Evolutionary conservation across 2,329 filamentous ascomycete species (phyloP).

Genomic region (Trichoderma hamatum): DNA sequence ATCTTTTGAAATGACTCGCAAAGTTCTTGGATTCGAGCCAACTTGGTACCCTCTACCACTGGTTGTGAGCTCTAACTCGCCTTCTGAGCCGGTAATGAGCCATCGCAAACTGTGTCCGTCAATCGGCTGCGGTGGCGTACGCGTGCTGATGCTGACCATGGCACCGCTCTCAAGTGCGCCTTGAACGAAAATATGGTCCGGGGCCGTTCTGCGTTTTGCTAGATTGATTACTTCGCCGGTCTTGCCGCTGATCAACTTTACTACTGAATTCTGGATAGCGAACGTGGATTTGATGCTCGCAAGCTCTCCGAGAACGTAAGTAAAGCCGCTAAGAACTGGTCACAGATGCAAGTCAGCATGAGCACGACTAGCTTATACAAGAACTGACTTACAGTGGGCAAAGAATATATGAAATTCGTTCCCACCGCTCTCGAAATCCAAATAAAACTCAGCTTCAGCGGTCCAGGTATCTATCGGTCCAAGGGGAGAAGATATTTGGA

Average conservation of each 20-base stretch:
- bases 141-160: constrained; percentile 36
- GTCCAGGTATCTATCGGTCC: constrained; percentile 28
- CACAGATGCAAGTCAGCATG: neutral
- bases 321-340: constrained; percentile 30
- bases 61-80: constrained; percentile 39
- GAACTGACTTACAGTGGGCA: constrained; percentile 14
- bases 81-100: constrained; percentile 43
- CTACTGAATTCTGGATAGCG: constrained; percentile 31
- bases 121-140: constrained; percentile 28
- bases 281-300: constrained; percentile 31
- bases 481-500: neutral
- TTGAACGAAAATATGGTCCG: constrained; percentile 42
- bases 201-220: constrained; percentile 34
- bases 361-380: too few relatives aligned
- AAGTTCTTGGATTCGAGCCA: neutral
- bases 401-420: constrained; percentile 34
- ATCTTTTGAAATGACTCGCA: constrained; percentile 31
- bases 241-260: constrained; percentile 31
- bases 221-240: constrained; percentile 33
- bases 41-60: constrained; percentile 40
- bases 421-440: constrained; percentile 33
- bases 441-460: constrained; percentile 32
- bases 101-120: constrained; percentile 37
- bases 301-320: constrained; percentile 5
- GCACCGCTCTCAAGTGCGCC: constrained; percentile 38